A percentile compares a stretch with the other conserved stretches of the same genome.
Evolutionary conservation across 2,329 filamentous ascomycete species (phyloP).

Genomic region (Aspergillus transmontanensis): DNA sequence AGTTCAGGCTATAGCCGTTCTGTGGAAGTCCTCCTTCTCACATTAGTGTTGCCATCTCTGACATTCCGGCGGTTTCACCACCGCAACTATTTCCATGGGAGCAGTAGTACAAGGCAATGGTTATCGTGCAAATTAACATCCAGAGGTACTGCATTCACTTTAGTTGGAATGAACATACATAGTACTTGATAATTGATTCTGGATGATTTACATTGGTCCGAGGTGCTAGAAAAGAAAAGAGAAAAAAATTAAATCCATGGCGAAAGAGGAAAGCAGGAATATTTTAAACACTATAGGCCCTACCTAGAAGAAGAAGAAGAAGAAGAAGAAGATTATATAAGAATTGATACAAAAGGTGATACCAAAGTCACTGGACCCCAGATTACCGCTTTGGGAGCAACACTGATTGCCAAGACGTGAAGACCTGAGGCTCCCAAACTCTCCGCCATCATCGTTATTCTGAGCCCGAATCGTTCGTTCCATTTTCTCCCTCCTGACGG

Average conservation of each 20-base stretch:
- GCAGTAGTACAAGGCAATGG: background rate
- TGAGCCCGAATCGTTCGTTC: background rate
- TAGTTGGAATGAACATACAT: background rate
- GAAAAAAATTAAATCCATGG: background rate
- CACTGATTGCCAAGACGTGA: background rate
- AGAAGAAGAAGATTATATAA: background rate
- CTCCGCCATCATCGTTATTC: constrained; percentile 8
- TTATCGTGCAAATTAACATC: background rate
- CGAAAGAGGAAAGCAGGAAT: too few relatives aligned
- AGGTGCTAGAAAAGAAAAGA: background rate
- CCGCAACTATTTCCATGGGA: background rate
- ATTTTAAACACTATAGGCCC: too few relatives aligned
- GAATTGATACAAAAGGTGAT: too few relatives aligned
- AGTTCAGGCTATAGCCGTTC: background rate
- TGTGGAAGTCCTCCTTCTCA: background rate
- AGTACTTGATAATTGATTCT: background rate
- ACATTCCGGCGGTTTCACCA: background rate
- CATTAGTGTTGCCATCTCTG: background rate
- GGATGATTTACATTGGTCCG: background rate
- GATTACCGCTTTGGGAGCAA: background rate
- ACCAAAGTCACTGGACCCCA: background rate
- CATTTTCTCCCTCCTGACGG: constrained; percentile 3
- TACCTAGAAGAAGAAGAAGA: background rate
- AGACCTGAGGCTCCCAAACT: constrained; percentile 4
- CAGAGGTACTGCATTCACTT: background rate